Percentiles rank a stretch among this genome's conserved stretches.
These are phyloP conservation scores for Grifola frondosa DNA, from an alignment of 1,284 basidiomycete genomes.

Conservation along the genomic window DNA sequence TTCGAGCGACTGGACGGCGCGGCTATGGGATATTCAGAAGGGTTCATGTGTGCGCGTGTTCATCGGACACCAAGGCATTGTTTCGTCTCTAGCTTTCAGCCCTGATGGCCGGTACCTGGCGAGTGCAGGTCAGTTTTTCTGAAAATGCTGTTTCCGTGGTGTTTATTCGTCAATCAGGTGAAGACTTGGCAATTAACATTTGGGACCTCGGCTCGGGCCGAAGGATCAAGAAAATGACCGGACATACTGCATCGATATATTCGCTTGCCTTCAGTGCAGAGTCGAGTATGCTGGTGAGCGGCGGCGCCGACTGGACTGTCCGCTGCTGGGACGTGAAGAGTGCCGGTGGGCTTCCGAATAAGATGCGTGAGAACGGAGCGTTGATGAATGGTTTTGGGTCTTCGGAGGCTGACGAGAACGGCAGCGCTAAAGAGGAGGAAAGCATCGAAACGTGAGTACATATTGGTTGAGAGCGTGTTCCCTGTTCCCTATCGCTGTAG, in stretches of 20 bases:
- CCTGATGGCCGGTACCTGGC: slow-evolving; percentile 95
- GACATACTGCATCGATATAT: slow-evolving; percentile 87
- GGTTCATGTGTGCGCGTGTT: slow-evolving; percentile 94
- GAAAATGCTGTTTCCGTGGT: background rate
- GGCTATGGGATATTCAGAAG: slow-evolving; percentile 98
- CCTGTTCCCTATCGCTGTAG: no score
- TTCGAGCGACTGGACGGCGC: slow-evolving; percentile 93
- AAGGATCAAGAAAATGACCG: slow-evolving; percentile 96
- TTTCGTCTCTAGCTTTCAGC: slow-evolving; percentile 88
- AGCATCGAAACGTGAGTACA: slow-evolving; percentile 60
- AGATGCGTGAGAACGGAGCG: slow-evolving; percentile 55
- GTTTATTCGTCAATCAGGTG: slow-evolving; percentile 48
- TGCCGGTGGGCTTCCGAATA: slow-evolving; percentile 63
- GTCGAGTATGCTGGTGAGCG: slow-evolving; percentile 86
- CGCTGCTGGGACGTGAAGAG: slow-evolving; percentile 95
- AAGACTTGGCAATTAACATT: slow-evolving; percentile 90
- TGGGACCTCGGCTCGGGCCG: slow-evolving; percentile 96
- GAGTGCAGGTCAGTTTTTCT: slow-evolving; percentile 65
- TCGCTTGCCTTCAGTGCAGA: slow-evolving; percentile 92
- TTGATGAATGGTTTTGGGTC: slow-evolving; percentile 29
- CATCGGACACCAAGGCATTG: slow-evolving; percentile 89
- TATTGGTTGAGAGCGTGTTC: no score
- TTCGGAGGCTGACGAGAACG: slow-evolving; percentile 14
- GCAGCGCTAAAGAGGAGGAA: slow-evolving; percentile 41
- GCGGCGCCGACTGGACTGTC: slow-evolving; percentile 91